phyloP scores from a whole-genome alignment of 768 basidiomycete genomes.

The Leucosporidium scottii region DNA sequence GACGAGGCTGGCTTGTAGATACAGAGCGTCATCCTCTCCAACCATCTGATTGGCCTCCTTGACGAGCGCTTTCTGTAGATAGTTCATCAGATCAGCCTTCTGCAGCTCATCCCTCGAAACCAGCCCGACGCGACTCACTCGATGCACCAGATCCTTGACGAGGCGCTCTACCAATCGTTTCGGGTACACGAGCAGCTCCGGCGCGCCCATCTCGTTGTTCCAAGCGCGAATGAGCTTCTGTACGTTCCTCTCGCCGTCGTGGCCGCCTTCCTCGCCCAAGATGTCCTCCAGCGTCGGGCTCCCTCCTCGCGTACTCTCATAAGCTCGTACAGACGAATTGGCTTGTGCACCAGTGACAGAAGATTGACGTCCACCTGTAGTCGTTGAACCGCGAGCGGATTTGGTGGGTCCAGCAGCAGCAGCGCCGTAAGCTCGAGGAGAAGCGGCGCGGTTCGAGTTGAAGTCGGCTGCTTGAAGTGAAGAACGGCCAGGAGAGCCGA shows the following conservation, averaged over 20 bases:
- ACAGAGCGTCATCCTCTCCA: slow-evolving; percentile 19
- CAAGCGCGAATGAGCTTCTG: slow-evolving; percentile 31
- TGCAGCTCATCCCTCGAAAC: neutral
- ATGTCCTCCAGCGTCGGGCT: slow-evolving; percentile 23
- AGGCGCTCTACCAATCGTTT: slow-evolving; percentile 22
- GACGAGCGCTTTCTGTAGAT: slow-evolving; percentile 23
- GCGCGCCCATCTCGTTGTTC: slow-evolving; percentile 33
- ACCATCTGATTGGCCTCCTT: slow-evolving; percentile 2
- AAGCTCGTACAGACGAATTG: neutral
- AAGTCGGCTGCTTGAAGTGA: too few relatives aligned
- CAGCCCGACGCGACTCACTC: slow-evolving; percentile 9
- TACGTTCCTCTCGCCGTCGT: slow-evolving; percentile 10
- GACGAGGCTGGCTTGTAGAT: slow-evolving; percentile 11
- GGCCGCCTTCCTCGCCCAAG: neutral
- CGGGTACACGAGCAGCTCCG: slow-evolving; percentile 29
- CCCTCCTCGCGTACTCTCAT: slow-evolving; percentile 15
- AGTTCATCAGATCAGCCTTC: neutral
- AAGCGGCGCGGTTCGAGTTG: too few relatives aligned
- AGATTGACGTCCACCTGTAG: too few relatives aligned
- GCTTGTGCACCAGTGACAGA: neutral
- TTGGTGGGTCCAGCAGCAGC: too few relatives aligned
- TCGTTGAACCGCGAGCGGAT: too few relatives aligned
- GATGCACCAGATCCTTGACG: slow-evolving; percentile 20
- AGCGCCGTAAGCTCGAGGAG: too few relatives aligned
- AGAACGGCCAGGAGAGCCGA: too few relatives aligned